Conservation (phyloP, 2,329 filamentous ascomycete genomes). For the Mariannaea elegans region DNA sequence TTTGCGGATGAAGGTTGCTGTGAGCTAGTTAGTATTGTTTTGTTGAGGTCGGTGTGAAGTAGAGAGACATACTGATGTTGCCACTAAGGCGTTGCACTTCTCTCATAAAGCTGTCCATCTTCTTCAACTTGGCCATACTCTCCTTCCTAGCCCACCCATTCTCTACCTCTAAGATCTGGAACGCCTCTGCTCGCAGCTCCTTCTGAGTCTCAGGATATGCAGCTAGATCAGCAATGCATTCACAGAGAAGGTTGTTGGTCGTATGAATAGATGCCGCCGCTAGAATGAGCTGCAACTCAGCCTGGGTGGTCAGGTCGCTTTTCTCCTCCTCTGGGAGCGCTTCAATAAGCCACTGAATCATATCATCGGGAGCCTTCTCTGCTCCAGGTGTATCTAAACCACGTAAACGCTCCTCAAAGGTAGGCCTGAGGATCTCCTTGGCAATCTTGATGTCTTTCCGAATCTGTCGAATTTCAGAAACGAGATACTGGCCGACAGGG, state of each 20-base stretch:
- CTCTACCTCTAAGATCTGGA: conserved; percentile 51
- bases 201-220: conserved; percentile 57
- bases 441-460: conserved; percentile 53
- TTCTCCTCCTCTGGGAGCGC: conserved; percentile 50
- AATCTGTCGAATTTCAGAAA: conserved; percentile 57
- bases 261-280: conserved; percentile 57
- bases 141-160: conserved; percentile 54
- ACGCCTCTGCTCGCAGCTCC: conserved; percentile 59
- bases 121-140: conserved; percentile 54
- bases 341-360: conserved; percentile 57
- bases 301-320: conserved; percentile 48
- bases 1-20: conserved; percentile 56
- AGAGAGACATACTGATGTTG: conserved; percentile 51
- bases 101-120: conserved; percentile 60
- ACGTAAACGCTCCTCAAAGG: conserved; percentile 56
- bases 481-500: conserved; percentile 55
- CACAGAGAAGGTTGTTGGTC: conserved; percentile 55
- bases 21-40: conserved; percentile 25
- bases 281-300: conserved; percentile 55
- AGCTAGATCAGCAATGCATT: conserved; percentile 61
- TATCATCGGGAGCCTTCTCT: conserved; percentile 50
- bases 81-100: conserved; percentile 52
- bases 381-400: conserved; percentile 49
- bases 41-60: not conserved
- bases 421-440: conserved; percentile 53